Base-by-base conservation (phyloP, 495 filamentous ascomycete species). In the Chaetomidium leptoderma region DNA sequence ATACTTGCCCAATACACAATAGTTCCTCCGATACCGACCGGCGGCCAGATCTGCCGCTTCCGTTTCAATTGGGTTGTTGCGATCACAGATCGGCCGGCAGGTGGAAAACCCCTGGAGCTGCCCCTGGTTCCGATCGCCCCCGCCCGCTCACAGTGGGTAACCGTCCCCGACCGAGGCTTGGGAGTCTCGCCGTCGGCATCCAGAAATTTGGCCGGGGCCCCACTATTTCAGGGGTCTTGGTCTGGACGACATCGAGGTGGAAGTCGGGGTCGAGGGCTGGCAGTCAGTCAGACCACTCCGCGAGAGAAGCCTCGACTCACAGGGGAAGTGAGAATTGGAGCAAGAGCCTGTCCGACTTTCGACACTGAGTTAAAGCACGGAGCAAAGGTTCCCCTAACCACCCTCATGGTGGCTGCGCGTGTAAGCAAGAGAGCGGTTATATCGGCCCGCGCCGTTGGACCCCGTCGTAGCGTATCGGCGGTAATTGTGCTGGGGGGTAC, bases 361-460 rank as follows among this genome's bases (percentile, higher is more conserved):
- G n/a, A n/a, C n/a, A 35, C 32, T 10, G 4, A 35, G 32, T 35
- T 35, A 8, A 35, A 2, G 9, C 32, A 35, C n/a, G 32, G 32
- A 10, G 8, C 30, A 32, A 32, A 9, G 9, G 8, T 13, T 35
- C 32, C 32, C n/a, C n/a, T n/a, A 35, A 35, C 30, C 30, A 35
- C 32, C 32, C 32, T 35, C 32, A 8, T 35, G 9, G 8, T 4
- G 14, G 32, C 30, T 32, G 30, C 30, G 10, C 8, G 36, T n/a
- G 36, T 33, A 33, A 39, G 36, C 4, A n/a, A 13, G 14, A 3
- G 37, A 19, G 35, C 49, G 49, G 49, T 40, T 52, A 33, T 40
- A 19, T 16, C 49, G 49, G 35, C 49, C 49, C 49, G 49, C 49
- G 14, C 49, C 49, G 49, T 29, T 52, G 49, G 33, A 6, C 3